These are phyloP conservation scores for Dryadomyces sulphureus DNA, from an alignment of 2,329 filamentous ascomycete species.

Conservation along the genomic window DNA sequence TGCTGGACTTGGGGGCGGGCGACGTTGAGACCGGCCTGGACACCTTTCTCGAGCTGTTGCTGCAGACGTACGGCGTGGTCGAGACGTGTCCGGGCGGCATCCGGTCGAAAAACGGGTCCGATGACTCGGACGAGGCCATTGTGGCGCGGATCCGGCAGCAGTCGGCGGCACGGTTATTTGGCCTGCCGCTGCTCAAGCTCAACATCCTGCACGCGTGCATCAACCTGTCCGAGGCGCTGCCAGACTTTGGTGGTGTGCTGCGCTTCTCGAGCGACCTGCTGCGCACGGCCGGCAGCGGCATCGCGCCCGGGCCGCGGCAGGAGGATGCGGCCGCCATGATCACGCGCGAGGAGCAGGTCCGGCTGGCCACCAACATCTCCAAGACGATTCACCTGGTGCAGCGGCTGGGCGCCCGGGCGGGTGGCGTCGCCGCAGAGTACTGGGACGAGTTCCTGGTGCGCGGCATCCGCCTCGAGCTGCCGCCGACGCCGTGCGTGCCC, in stretches of 20 bases:
- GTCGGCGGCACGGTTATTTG: constrained; percentile 49
- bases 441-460: constrained; percentile 95
- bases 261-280: constrained; percentile 75
- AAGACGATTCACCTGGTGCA: constrained; percentile 68
- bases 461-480: constrained; percentile 53
- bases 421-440: constrained; percentile 57
- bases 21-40: constrained; percentile 55
- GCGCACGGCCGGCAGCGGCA: constrained; percentile 64
- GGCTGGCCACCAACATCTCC: constrained; percentile 71
- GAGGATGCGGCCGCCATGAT: constrained; percentile 59
- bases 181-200: constrained; percentile 66
- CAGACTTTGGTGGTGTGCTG: constrained; percentile 82
- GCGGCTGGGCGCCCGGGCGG: constrained; percentile 45
- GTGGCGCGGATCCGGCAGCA: constrained; percentile 45
- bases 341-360: constrained; percentile 67
- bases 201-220: constrained; percentile 83
- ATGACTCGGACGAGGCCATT: constrained; percentile 36
- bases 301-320: constrained; percentile 55
- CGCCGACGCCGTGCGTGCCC: constrained; percentile 43
- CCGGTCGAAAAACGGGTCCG: constrained; percentile 10
- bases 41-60: constrained; percentile 44
- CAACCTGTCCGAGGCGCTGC: constrained; percentile 83
- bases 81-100: constrained; percentile 24
- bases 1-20: constrained; percentile 46
- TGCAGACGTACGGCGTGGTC: constrained; percentile 50